Evolutionary conservation across 495 filamentous ascomycete species (phyloP).

Genomic region (Xylaria grammica): DNA sequence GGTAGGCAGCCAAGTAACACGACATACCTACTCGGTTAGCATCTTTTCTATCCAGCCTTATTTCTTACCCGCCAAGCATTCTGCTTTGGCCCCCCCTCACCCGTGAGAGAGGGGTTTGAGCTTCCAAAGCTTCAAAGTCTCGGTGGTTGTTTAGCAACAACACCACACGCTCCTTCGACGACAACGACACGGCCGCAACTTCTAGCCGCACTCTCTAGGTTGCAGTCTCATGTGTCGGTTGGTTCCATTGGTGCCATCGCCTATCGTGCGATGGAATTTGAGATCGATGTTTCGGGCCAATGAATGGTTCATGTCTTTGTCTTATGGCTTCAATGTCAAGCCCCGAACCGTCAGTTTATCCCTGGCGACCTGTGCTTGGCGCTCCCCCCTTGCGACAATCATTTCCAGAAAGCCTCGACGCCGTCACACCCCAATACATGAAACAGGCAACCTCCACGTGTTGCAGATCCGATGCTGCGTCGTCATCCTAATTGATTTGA

Average conservation of each 20-base stretch:
- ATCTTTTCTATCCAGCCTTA: not conserved
- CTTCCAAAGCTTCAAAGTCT: no score
- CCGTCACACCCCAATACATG: slow-evolving; percentile 13
- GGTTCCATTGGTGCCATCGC: not conserved
- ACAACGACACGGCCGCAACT: no score
- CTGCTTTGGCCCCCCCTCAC: not conserved
- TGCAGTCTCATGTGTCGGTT: no score
- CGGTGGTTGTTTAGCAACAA: no score
- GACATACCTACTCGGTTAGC: no score
- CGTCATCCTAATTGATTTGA: slow-evolving; percentile 13
- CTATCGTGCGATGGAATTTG: not conserved
- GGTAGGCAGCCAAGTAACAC: no score
- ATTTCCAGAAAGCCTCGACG: slow-evolving; percentile 16
- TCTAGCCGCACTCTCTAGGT: no score
- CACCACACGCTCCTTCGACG: no score
- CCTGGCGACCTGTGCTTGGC: slow-evolving; percentile 18
- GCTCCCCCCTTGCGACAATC: not conserved
- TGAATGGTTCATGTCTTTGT: not conserved
- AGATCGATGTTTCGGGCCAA: not conserved
- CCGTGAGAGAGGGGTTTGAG: no score
- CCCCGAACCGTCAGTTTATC: slow-evolving; percentile 6
- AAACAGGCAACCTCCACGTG: slow-evolving; percentile 12
- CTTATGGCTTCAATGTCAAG: not conserved
- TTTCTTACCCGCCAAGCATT: not conserved
- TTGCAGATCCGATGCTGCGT: slow-evolving; percentile 9